Conservation (phyloP, 129 eudicot species). For the Lactuca sativa region DNA sequence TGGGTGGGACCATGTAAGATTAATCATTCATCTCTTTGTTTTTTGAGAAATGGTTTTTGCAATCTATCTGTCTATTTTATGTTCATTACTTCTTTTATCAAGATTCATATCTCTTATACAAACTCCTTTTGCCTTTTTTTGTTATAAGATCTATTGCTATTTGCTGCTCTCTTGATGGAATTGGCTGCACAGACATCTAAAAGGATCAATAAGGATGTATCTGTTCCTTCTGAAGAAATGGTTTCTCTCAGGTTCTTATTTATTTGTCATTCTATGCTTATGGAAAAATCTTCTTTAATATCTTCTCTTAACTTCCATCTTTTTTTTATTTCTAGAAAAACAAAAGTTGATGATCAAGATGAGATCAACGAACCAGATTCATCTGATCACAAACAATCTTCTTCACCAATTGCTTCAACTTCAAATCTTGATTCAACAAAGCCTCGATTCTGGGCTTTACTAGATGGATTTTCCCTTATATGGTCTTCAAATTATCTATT, state of each 20-base stretch:
- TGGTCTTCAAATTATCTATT: constrained; percentile 78
- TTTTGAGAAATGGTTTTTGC: constrained; percentile 1
- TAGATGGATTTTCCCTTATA: constrained; percentile 82
- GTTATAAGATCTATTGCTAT: constrained; percentile 70
- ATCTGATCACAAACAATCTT: constrained; percentile 39
- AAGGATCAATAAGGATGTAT: constrained; percentile 58
- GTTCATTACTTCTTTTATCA: background rate
- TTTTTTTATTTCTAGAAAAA: constrained; percentile 44
- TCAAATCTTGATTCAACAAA: constrained; percentile 40
- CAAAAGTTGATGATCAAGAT: constrained; percentile 47
- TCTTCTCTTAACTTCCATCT: background rate
- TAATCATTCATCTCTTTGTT: background rate
- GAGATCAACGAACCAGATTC: constrained; percentile 38
- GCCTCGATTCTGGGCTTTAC: constrained; percentile 73
- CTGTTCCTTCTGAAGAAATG: constrained; percentile 58
- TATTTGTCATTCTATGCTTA: constrained; percentile 8
- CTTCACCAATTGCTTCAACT: constrained; percentile 37
- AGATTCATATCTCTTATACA: background rate
- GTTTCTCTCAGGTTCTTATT: constrained; percentile 49
- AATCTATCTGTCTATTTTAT: background rate
- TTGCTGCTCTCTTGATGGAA: constrained; percentile 91
- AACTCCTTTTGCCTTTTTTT: constrained; percentile 20
- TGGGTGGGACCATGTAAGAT: constrained; percentile 97
- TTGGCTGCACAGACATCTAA: constrained; percentile 90
- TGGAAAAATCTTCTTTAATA: background rate